Conservation (phyloP, 2,329 filamentous ascomycete genomes). For the Paramyrothecium sp. region DNA sequence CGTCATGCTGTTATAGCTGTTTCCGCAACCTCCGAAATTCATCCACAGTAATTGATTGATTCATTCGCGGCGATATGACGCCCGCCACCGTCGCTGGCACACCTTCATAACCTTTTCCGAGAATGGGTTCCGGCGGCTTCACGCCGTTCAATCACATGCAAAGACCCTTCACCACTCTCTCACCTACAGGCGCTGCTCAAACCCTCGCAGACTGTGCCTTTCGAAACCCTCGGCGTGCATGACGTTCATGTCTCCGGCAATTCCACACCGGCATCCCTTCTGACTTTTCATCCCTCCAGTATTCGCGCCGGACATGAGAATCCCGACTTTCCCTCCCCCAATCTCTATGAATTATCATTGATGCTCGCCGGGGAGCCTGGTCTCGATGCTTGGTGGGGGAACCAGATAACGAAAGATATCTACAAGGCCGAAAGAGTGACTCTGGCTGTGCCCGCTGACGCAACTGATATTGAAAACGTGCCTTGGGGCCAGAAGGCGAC, state of each 20-base stretch:
- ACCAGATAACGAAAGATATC: slow-evolving; percentile 76
- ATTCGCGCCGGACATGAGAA: slow-evolving; percentile 43
- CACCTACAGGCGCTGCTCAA: slow-evolving; percentile 54
- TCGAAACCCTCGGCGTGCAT: slow-evolving; percentile 37
- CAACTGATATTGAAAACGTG: slow-evolving; percentile 95
- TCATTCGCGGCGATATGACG: slow-evolving; percentile 61
- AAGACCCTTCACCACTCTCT: slow-evolving; percentile 62
- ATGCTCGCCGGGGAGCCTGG: slow-evolving; percentile 82
- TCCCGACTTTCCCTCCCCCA: slow-evolving; percentile 74
- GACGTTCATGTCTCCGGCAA: slow-evolving; percentile 61
- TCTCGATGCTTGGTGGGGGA: slow-evolving; percentile 88
- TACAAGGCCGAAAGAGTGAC: slow-evolving; percentile 87
- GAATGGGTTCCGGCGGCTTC: slow-evolving; percentile 56
- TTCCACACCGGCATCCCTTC: slow-evolving; percentile 60
- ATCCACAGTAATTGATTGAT: too few relatives aligned
- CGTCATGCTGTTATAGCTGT: too few relatives aligned
- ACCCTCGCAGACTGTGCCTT: slow-evolving; percentile 31
- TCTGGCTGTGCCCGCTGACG: slow-evolving; percentile 82
- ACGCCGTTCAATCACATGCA: slow-evolving; percentile 51
- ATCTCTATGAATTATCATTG: slow-evolving; percentile 81
- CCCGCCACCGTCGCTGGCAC: slow-evolving; percentile 58
- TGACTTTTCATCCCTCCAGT: slow-evolving; percentile 61
- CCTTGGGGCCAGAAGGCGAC: slow-evolving; percentile 97
- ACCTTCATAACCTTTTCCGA: slow-evolving; percentile 83
- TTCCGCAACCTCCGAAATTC: too few relatives aligned